phyloP scores from a whole-genome alignment of 495 filamentous ascomycete genomes.

The Aspergillus incahuasiensis region DNA sequence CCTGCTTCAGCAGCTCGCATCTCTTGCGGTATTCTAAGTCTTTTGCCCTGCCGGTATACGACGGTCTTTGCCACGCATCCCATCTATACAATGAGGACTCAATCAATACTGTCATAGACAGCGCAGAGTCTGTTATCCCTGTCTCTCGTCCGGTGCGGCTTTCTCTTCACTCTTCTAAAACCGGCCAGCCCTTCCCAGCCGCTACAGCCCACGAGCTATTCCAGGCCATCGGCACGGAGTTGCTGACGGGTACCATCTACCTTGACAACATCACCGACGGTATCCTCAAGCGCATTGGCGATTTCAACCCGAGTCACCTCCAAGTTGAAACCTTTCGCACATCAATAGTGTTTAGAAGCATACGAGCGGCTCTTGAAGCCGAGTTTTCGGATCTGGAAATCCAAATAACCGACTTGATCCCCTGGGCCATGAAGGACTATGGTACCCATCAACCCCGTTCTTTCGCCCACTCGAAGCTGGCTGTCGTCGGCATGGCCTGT shows the following conservation, averaged over 20 bases:
- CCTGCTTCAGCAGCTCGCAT: conserved; percentile 25
- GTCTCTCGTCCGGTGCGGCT: conserved; percentile 1
- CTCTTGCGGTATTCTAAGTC: conserved; percentile 29
- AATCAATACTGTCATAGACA: conserved; percentile 13
- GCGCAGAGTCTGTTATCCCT: not conserved
- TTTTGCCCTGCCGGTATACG: conserved; percentile 30
- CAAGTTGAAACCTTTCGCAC: not conserved
- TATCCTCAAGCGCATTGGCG: not conserved
- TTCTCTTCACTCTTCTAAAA: conserved; percentile 9
- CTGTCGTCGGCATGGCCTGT: conserved; percentile 56
- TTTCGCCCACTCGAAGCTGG: conserved; percentile 27
- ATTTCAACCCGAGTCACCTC: not conserved
- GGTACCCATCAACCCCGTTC: conserved; percentile 1
- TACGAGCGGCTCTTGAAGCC: not conserved
- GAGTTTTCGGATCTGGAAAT: not conserved
- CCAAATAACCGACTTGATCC: not conserved
- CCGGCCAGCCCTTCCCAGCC: not conserved
- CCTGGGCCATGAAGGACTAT: conserved; percentile 1
- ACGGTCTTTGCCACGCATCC: conserved; percentile 38
- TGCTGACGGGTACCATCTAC: conserved; percentile 2
- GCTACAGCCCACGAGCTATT: conserved; percentile 1
- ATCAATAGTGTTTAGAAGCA: not conserved
- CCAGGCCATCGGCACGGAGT: not conserved
- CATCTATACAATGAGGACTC: conserved; percentile 35
- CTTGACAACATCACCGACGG: conserved; percentile 1